Evolutionary conservation across 108 stramenopile genomes (phyloP).

Genomic region (Hondaea fermentalgiana): DNA sequence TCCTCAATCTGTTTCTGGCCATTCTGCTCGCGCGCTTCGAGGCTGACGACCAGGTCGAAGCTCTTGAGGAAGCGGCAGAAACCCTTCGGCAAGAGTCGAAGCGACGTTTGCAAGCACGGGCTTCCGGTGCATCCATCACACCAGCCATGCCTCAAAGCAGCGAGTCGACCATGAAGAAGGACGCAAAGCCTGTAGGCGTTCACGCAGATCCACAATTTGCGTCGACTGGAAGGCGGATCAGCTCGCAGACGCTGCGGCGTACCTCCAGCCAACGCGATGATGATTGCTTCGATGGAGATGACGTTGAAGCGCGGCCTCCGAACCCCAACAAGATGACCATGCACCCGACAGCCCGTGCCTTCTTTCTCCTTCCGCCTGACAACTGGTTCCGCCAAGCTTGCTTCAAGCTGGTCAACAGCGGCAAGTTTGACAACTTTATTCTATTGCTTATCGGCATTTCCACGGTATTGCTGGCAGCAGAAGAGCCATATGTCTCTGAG

Average conservation of each 20-base stretch:
- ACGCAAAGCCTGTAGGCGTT: too few relatives aligned
- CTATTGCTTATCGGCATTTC: constrained; percentile 33
- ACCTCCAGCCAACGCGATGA: not conserved
- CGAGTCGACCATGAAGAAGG: too few relatives aligned
- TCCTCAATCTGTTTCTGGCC: constrained; percentile 48
- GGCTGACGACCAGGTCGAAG: not conserved
- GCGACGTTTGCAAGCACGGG: not conserved
- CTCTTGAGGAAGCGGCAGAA: not conserved
- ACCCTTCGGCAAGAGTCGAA: not conserved
- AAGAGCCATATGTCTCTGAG: constrained; percentile 26
- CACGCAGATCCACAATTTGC: too few relatives aligned
- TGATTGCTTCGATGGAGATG: too few relatives aligned
- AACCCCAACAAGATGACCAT: constrained; percentile 3
- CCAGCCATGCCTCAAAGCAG: not conserved
- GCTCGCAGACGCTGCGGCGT: not conserved
- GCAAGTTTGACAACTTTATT: constrained; percentile 36
- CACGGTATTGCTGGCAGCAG: constrained; percentile 36
- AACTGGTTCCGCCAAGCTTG: not conserved
- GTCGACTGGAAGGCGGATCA: not conserved
- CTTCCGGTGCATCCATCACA: not conserved
- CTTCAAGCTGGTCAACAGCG: constrained; percentile 14
- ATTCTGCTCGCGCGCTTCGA: constrained; percentile 43
- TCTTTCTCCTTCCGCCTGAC: not conserved
- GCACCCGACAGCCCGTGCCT: not conserved
- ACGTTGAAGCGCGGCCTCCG: too few relatives aligned